Evolutionary conservation across 257 asterid species (phyloP).

Genomic region (Salvia hispanica): DNA sequence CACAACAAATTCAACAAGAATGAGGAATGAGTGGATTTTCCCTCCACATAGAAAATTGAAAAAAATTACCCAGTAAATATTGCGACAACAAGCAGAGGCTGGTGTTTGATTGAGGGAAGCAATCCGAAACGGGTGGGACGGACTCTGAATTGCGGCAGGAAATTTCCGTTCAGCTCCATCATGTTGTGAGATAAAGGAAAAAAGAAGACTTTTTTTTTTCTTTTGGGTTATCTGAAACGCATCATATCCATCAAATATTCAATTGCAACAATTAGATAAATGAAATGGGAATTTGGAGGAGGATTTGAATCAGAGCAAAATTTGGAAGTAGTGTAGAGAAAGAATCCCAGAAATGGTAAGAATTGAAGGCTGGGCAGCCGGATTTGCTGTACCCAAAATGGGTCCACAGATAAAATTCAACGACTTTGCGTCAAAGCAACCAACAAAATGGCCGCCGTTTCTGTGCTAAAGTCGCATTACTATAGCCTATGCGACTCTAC

Average conservation of each 20-base stretch:
- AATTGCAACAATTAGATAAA: not conserved
- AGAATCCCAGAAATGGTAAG: constrained; percentile 11
- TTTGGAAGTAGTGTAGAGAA: not conserved
- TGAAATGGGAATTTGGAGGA: constrained; percentile 19
- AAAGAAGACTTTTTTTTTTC: not conserved
- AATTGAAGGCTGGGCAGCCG: constrained; percentile 20
- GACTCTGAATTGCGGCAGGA: constrained; percentile 49
- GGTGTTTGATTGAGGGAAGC: constrained; percentile 35
- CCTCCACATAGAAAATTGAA: not conserved
- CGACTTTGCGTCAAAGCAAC: constrained; percentile 28
- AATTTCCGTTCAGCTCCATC: constrained; percentile 67
- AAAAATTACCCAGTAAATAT: constrained; percentile 45
- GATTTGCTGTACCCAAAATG: constrained; percentile 21
- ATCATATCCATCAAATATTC: constrained; percentile 15
- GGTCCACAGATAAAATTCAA: constrained; percentile 30
- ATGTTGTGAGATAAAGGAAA: not conserved
- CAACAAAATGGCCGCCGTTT: not conserved
- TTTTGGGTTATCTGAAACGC: constrained; percentile 18
- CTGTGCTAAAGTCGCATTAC: constrained; percentile 20
- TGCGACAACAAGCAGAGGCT: constrained; percentile 35
- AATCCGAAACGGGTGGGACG: constrained; percentile 38
- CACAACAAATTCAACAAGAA: constrained; percentile 7
- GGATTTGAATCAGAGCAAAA: constrained; percentile 9
- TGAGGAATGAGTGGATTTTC: not conserved
- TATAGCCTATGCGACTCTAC: too few species aligned